phyloP scores from a whole-genome alignment of 106 monocot genomes.

The Alisma plantagoaquatica region DNA sequence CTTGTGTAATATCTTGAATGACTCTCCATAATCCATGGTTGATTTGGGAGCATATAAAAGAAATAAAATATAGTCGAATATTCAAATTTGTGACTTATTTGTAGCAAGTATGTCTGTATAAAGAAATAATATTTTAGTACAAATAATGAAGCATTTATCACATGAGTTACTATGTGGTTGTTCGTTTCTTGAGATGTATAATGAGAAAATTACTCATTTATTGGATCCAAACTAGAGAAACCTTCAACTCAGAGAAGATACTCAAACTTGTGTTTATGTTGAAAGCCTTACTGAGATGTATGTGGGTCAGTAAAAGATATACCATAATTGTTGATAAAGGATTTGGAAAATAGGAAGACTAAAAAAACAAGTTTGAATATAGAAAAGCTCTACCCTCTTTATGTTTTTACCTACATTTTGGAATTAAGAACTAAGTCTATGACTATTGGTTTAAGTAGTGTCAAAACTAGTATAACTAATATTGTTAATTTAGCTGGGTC shows the following conservation, averaged over 20 bases:
- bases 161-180: too few relatives aligned
- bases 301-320: slow-evolving; percentile 64
- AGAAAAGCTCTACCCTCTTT: slow-evolving; percentile 96
- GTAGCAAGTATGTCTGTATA: too few relatives aligned
- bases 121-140: too few relatives aligned
- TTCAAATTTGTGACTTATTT: too few relatives aligned
- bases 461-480: slow-evolving; percentile 83
- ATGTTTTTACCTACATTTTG: slow-evolving; percentile 93
- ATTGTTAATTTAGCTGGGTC: slow-evolving; percentile 97
- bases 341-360: slow-evolving; percentile 67
- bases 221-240: slow-evolving; percentile 70
- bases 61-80: too few relatives aligned
- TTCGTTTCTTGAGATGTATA: too few relatives aligned
- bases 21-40: too few relatives aligned
- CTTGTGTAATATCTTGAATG: too few relatives aligned
- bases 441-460: slow-evolving; percentile 59
- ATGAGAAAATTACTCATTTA: slow-evolving; percentile 94
- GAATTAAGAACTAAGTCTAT: slow-evolving; percentile 80
- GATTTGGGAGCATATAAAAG: too few relatives aligned
- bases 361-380: slow-evolving; percentile 91
- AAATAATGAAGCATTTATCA: too few relatives aligned
- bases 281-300: slow-evolving; percentile 76
- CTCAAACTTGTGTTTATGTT: slow-evolving; percentile 82
- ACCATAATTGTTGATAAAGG: slow-evolving; percentile 74
- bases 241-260: slow-evolving; percentile 98